These are phyloP conservation scores for Aspergillus neoniger DNA, from an alignment of 2,329 filamentous ascomycete genomes.

Conservation along the genomic window DNA sequence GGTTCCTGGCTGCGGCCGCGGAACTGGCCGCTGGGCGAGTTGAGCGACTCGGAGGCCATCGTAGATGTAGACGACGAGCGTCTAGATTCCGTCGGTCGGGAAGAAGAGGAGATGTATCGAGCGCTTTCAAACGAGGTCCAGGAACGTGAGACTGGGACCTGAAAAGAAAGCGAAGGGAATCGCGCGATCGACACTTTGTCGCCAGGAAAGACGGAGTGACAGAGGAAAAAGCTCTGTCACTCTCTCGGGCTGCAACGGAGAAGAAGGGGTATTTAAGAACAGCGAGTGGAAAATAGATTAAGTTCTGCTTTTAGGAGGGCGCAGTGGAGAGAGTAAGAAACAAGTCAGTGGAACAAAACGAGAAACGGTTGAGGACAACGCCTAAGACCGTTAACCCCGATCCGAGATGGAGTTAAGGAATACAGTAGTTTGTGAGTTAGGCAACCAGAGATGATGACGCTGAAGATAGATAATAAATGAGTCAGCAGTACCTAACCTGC, in stretches of 20 bases:
- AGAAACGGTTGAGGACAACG: constrained; percentile 12
- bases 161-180: constrained; percentile 24
- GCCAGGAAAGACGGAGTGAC: constrained; percentile 19
- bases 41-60: constrained; percentile 42
- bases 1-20: constrained; percentile 26
- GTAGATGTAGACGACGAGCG: constrained; percentile 31
- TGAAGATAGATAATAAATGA: neutral
- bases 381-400: constrained; percentile 30
- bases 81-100: constrained; percentile 16
- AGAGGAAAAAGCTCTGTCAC: constrained; percentile 29
- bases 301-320: neutral
- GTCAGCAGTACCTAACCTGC: too few species aligned
- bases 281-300: constrained; percentile 2
- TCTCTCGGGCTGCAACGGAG: constrained; percentile 10
- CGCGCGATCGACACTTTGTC: constrained; percentile 33
- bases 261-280: neutral
- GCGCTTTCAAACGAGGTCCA: constrained; percentile 26
- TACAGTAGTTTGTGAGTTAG: neutral
- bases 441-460: constrained; percentile 20
- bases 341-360: constrained; percentile 11
- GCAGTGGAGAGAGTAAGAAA: constrained; percentile 9
- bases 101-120: constrained; percentile 14
- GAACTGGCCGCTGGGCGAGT: constrained; percentile 33
- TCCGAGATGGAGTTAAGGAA: constrained; percentile 10
- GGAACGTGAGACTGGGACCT: constrained; percentile 25